Evolutionary conservation across 1,284 basidiomycete species (phyloP), one percentile per base, ranked within the genome.

Genomic region (Austroboletus novae-zelandiae): DNA sequence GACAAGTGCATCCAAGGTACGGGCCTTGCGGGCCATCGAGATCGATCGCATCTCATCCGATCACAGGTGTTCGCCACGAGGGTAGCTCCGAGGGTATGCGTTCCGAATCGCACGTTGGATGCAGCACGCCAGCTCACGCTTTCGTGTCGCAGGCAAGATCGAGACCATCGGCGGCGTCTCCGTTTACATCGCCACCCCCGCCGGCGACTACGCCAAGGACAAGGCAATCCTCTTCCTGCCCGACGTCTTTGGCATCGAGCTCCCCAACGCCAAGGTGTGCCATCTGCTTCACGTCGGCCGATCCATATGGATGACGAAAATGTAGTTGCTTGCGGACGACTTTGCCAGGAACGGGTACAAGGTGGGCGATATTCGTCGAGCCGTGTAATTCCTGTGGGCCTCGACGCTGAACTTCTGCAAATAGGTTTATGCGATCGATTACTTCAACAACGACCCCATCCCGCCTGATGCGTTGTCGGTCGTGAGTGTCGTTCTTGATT

Each of bases 311-410:
- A 8, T 32, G 31, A 1, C 23, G 23, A 10, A 43, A 42, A 32
- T 13, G 6, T 60, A 86, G 83, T 73, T 86, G 29, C 70, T 87
- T 31, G 80, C 75, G 13, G 90, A 92, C 60, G 83, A 81, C 61
- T 91, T 84, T 68, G 87, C 89, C 15, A 73, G 72, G 27, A 85
- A 87, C 56, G 89, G 88, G 11, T 86, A 80, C 74, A 81, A 81
- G 67, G 80, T 80, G 52, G 30, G 62, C 37, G 32, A 23, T 15
- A 34, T 32, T 25, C n/a, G 14, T 40, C 27, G n/a, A 9, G 20
- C 20, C 20, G 20, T 23, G 20, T 23, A 23, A 23, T 23, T 23
- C 20, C 20, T 5, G 15, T 13, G 14, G 7, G 7, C 1, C 17
- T 18, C 9, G n/a, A 18, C 13, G 3, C 5, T 37, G 36, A 43